Evolutionary conservation across 345 rosid species (phyloP), one percentile per base, ranked within the genome.

Genomic region (Excoecaria agallocha): DNA sequence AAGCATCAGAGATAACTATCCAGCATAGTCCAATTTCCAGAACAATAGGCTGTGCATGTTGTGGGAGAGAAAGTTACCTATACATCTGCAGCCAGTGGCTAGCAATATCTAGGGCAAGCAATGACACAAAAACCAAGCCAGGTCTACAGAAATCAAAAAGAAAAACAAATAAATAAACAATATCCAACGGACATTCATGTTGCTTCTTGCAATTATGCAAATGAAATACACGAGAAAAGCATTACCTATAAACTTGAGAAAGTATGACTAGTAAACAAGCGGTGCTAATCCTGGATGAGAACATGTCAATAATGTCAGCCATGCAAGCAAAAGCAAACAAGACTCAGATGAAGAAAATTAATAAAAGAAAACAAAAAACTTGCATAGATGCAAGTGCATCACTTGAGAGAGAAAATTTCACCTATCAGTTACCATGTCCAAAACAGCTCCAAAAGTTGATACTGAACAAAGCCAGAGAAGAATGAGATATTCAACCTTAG

Each of bases 361-460:
- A 39, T 51, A 78, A 50, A 62, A 59, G 68, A 64, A 64, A 64
- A 63, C 22, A 15, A 37, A 62, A 22, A 68, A 45, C 22, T 52
- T 3, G 48, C 5, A 46, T 24, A 50, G 8, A 65, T 19, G 0
- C 0, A 43, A 43, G 8, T 43, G 48, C 48, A 43, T 22, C 5
- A 22, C 15, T 51, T 22, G 11, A 41, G 55, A n/a, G 20, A 48
- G 17, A 49, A 39, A 25, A 59, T 30, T 6, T 82, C n/a, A 94
- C 98, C 98, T 92, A 79, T 94, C 98, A 8, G 98, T 91, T 71
- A 94, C 89, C 97, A 94, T 94, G 83, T 94, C 98, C 78, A 94
- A 80, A 74, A 94, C 93, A 77, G 98, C 98, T 85, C 97, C 98
- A 82, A 94, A 91, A 20, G 98, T 94, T 25, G 98, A 94, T 68